Conservation (phyloP, 805 yeast species). For the Hanseniaspora mollemarum region DNA sequence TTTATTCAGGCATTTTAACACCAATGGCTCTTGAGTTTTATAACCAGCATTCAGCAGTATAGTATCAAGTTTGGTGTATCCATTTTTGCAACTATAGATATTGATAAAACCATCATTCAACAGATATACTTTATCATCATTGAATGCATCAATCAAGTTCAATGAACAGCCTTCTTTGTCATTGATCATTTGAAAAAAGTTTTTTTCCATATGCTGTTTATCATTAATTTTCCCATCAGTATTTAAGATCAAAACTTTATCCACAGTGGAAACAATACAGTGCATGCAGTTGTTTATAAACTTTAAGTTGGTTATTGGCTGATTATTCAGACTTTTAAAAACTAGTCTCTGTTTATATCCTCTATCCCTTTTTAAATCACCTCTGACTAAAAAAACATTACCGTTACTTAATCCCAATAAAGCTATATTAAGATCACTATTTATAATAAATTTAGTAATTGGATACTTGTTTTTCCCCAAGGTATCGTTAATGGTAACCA, state of each 20-base stretch:
- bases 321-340: slow-evolving; percentile 47
- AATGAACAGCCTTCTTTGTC: slow-evolving; percentile 40
- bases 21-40: background rate
- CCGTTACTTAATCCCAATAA: slow-evolving; percentile 73
- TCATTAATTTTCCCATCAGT: slow-evolving; percentile 74
- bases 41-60: background rate
- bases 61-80: slow-evolving; percentile 1
- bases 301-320: slow-evolving; percentile 70
- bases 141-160: slow-evolving; percentile 33
- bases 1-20: background rate
- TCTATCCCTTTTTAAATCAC: slow-evolving; percentile 76
- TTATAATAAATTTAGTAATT: slow-evolving; percentile 43
- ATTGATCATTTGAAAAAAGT: slow-evolving; percentile 33
- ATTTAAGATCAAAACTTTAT: slow-evolving; percentile 55
- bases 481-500: slow-evolving; percentile 8
- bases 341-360: slow-evolving; percentile 80
- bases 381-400: slow-evolving; percentile 65
- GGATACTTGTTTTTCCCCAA: slow-evolving; percentile 41
- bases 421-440: slow-evolving; percentile 36
- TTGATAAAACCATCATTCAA: slow-evolving; percentile 1
- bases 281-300: slow-evolving; percentile 41
- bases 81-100: slow-evolving; percentile 1
- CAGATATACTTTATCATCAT: background rate
- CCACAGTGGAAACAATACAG: slow-evolving; percentile 64
- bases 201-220: slow-evolving; percentile 32